Evolutionary conservation across 2,329 filamentous ascomycete species (phyloP), one percentile per base, ranked within the genome.

Genomic region (Didymella segeticola): DNA sequence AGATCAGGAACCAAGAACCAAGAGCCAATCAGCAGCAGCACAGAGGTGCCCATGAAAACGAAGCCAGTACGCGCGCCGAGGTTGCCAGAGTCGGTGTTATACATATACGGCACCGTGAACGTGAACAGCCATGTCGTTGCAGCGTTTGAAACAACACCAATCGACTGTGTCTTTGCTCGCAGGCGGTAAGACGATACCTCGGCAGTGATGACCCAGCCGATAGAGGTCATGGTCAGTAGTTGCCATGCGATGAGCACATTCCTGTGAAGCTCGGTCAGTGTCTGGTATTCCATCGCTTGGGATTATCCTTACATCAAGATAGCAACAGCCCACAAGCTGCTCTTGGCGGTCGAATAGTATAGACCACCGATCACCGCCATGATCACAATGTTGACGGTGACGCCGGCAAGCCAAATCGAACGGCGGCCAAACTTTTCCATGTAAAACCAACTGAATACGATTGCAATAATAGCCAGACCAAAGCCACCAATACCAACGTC

Each of bases 31-130:
- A 54, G 22, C 1, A 54, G 33, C 19, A 54, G 20, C 26, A 53
- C 34, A 5, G 49, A 53, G 23, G 12, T 47, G 11, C 22, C 49
- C 49, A 53, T 53, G 17, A 53, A 78, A 58, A 78, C 74, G 63
- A 79, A 78, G 0, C 74, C 77, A 22, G 78, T 67, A 53, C 78
- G 78, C 23, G 75, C 75, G 20, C 70, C 56, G 30, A 75, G 59
- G 49, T 78, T 68, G 1, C 67, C 75, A 43, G 77, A 60, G 39
- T 77, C 75, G 1, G 75, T 74, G 46, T 77, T 78, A 58, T 78
- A 73, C 53, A 76, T 67, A 47, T 77, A 78, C 2, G 75, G 75
- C 23, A 76, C 77, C 0, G 71, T 71, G 10, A 77, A 53, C 6
- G 49, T 47, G 26, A 53, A 53, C 6, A 53, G 29, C 49, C 49